phyloP scores from a whole-genome alignment of 805 yeast genomes.

The Myxozyma kluyveri region DNA sequence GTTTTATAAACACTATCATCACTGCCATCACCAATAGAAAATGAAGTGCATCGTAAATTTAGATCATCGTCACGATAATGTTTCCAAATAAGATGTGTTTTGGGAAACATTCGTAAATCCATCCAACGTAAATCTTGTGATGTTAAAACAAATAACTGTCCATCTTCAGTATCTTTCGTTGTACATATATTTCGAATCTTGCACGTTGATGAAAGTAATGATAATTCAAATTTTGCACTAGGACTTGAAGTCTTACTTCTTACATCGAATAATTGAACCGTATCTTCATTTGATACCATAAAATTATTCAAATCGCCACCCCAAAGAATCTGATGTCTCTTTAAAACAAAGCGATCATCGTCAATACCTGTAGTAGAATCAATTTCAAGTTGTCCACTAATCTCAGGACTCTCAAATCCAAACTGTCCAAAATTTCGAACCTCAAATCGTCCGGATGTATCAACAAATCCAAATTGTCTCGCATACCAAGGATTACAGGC shows the following conservation, averaged over 20 bases:
- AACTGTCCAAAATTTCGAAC: conserved; percentile 41
- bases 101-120: conserved; percentile 38
- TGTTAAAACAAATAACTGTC: conserved; percentile 56
- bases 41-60: conserved; percentile 41
- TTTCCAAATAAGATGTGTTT: conserved; percentile 65
- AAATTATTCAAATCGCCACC: conserved; percentile 20
- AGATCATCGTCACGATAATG: conserved; percentile 61
- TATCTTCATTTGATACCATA: conserved; percentile 7
- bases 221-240: neutral
- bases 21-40: conserved; percentile 8
- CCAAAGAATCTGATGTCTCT: conserved; percentile 14
- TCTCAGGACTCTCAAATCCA: neutral
- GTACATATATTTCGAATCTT: neutral
- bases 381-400: neutral
- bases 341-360: neutral
- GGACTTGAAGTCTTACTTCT: conserved; percentile 1
- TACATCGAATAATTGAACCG: conserved; percentile 15
- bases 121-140: conserved; percentile 63
- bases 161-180: conserved; percentile 29
- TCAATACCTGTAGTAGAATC: too few species aligned
- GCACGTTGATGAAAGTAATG: neutral
- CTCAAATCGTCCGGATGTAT: conserved; percentile 41
- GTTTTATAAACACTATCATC: conserved; percentile 33
- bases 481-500: conserved; percentile 40
- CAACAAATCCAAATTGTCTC: conserved; percentile 40